A percentile compares a stretch with the other conserved stretches of the same genome.
Conservation (phyloP, 1,139 yeast species). For the Hanseniaspora uvarum region DNA sequence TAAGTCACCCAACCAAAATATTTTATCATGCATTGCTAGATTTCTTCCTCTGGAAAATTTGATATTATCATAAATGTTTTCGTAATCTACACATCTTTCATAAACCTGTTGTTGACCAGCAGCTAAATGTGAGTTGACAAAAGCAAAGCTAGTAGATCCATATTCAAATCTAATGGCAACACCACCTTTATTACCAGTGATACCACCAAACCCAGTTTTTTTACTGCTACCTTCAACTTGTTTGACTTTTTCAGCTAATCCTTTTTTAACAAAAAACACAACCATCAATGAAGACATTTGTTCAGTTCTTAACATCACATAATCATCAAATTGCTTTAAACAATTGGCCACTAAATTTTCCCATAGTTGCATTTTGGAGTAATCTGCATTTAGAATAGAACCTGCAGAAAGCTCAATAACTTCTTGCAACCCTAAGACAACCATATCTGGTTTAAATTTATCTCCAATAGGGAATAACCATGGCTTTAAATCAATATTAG, state of each 20-base stretch:
- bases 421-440: slow-evolving; percentile 85
- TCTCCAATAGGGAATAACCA: slow-evolving; percentile 77
- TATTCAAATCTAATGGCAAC: slow-evolving; percentile 72
- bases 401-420: slow-evolving; percentile 85
- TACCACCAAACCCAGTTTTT: slow-evolving; percentile 90
- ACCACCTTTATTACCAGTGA: slow-evolving; percentile 93
- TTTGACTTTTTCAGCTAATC: slow-evolving; percentile 44
- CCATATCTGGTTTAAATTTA: slow-evolving; percentile 48
- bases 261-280: slow-evolving; percentile 53
- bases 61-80: slow-evolving; percentile 43
- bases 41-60: slow-evolving; percentile 43
- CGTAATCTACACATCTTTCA: slow-evolving; percentile 77
- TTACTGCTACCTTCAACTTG: slow-evolving; percentile 68
- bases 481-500: slow-evolving; percentile 45
- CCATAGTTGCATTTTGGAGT: slow-evolving; percentile 55
- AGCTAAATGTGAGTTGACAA: slow-evolving; percentile 80
- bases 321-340: slow-evolving; percentile 43
- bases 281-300: slow-evolving; percentile 79
- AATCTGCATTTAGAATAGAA: slow-evolving; percentile 61
- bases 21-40: slow-evolving; percentile 64
- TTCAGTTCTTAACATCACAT: slow-evolving; percentile 65
- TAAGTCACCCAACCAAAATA: slow-evolving; percentile 91
- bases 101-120: slow-evolving; percentile 73
- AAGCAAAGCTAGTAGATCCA: slow-evolving; percentile 64
- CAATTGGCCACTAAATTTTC: slow-evolving; percentile 47